A percentile compares a stretch with the other conserved stretches of the same genome.
Conservation (phyloP, 2,329 filamentous ascomycete species). For the Macrophomina pseudophaseolina region DNA sequence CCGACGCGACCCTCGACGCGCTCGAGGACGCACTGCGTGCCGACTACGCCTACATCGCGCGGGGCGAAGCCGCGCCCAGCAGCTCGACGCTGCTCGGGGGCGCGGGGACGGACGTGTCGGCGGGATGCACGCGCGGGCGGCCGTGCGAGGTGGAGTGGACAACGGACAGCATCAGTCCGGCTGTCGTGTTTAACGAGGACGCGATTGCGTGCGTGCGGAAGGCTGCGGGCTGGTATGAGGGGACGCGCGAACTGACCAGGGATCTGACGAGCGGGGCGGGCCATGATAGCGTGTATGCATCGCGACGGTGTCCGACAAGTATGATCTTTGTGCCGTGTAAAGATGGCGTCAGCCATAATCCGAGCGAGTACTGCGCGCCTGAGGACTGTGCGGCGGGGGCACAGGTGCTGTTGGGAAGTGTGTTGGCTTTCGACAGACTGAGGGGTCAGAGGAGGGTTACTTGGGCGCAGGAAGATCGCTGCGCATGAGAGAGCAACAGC, state of each 20-base stretch:
- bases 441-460: slow-evolving; percentile 41
- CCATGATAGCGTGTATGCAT: slow-evolving; percentile 60
- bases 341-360: slow-evolving; percentile 48
- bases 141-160: slow-evolving; percentile 63
- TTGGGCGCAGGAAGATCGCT: slow-evolving; percentile 28
- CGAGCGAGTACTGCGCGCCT: slow-evolving; percentile 41
- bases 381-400: slow-evolving; percentile 46
- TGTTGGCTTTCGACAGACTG: slow-evolving; percentile 53
- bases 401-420: slow-evolving; percentile 44
- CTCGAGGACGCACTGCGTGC: slow-evolving; percentile 62
- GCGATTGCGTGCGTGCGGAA: slow-evolving; percentile 70
- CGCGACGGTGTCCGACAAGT: slow-evolving; percentile 50
- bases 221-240: slow-evolving; percentile 56
- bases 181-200: slow-evolving; percentile 68
- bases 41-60: slow-evolving; percentile 65
- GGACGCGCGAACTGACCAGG: slow-evolving; percentile 64
- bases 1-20: slow-evolving; percentile 61
- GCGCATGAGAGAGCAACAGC: slow-evolving; percentile 23
- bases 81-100: slow-evolving; percentile 1
- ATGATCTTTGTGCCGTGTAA: slow-evolving; percentile 48
- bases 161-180: slow-evolving; percentile 66
- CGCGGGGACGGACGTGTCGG: slow-evolving; percentile 59
- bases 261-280: slow-evolving; percentile 69
- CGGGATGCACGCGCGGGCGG: slow-evolving; percentile 52
- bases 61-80: slow-evolving; percentile 5